Evolutionary conservation across 345 rosid genomes (phyloP), one percentile per base, ranked within the genome.

Genomic region (Anastatica hierochuntica): DNA sequence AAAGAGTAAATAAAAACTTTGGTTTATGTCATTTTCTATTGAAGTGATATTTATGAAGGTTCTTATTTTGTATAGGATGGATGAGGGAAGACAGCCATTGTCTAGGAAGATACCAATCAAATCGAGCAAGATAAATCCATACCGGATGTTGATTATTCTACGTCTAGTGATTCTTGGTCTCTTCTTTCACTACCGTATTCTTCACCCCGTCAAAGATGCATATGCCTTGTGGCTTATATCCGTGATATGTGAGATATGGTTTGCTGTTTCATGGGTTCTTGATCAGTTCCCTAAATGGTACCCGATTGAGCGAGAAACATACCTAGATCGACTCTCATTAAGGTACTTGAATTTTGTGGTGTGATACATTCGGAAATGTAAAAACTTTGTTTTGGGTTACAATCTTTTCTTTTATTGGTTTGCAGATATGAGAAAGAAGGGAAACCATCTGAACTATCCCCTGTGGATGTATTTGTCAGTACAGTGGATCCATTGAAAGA

Each of bases 201-300:
- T 77, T 50, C 97, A 94, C 66, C 99, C 99, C 0, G 98, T 92
- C 31, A 52, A 72, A 26, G 81, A 83, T 63, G 98, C 98, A 10
- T 92, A 85, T 60, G 95, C 85, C 23, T 70, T 94, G 74, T 94
- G 99, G 97, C 72, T 94, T 74, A 88, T 85, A 17, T 94, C 99
- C 2, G 99, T 94, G 6, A 88, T 94, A 23, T 94, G 99, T 45
- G 99, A 94, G 77, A 79, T 94, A 56, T 94, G 99, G 99, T 92
- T 92, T 72, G 98, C 77, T 3, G 83, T 88, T 43, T 92, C 98
- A 1, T 92, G 98, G 98, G 79, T 94, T 77, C 79, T 94, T 44
- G 99, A 88, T 77, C 99, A 94, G 69, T 85, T 88, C 62, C 99
- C 99, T 44, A 94, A 94, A 71, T 88, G 97, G 99, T 75, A 72